phyloP scores from a whole-genome alignment of 164 flowering plant species.

The Taxillus chinensis region DNA sequence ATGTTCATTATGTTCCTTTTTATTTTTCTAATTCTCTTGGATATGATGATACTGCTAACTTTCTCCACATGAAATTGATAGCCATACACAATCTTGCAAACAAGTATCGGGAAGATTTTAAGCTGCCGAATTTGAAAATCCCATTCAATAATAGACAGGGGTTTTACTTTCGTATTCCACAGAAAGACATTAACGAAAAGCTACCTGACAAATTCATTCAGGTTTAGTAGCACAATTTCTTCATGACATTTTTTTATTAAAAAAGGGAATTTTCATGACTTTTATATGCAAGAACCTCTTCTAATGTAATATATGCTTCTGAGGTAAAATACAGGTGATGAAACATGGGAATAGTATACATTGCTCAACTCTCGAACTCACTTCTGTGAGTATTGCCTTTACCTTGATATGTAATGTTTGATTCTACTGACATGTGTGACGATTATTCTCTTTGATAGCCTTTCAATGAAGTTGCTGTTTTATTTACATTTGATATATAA shows the following conservation, averaged over 20 bases:
- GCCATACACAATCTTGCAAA: conserved; percentile 93
- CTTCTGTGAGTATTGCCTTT: conserved; percentile 66
- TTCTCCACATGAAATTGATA: conserved; percentile 22
- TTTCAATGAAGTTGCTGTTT: too few relatives aligned
- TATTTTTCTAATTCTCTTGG: background rate
- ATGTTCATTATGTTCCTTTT: background rate
- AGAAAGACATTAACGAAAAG: conserved; percentile 75
- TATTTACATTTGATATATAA: too few relatives aligned
- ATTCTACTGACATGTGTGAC: background rate
- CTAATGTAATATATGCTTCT: conserved; percentile 9
- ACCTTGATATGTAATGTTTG: background rate
- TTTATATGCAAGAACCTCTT: background rate
- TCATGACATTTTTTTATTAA: too few relatives aligned
- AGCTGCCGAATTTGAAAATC: conserved; percentile 80
- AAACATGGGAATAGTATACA: conserved; percentile 93
- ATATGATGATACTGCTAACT: background rate
- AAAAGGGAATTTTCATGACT: too few relatives aligned
- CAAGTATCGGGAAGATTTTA: conserved; percentile 82
- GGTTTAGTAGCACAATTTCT: conserved; percentile 34
- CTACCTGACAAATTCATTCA: conserved; percentile 92
- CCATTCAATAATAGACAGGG: conserved; percentile 95
- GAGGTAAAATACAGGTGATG: conserved; percentile 45
- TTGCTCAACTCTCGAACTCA: conserved; percentile 88
- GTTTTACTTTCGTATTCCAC: conserved; percentile 86
- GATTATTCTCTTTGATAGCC: background rate